Evolutionary conservation across 139 green algal genomes (phyloP), one percentile per base, ranked within the genome.

Genomic region (Ulvella scutata): DNA sequence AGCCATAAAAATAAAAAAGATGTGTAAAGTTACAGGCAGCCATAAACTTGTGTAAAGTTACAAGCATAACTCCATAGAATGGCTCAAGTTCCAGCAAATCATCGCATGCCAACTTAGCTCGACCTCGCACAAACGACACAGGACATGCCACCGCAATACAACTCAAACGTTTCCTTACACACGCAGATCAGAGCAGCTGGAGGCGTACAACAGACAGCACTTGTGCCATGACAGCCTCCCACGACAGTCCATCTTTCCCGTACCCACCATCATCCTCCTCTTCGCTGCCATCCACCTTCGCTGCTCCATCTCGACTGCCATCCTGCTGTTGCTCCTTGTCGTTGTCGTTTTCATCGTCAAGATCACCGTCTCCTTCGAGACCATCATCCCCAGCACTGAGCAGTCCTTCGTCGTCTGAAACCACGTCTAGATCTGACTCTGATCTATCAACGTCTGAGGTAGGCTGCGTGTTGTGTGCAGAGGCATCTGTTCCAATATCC

Each of bases 181-280:
- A 62, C 44, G 10, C 4, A 23, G 13, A 4, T 4, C 7, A 62
- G 40, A 34, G 10, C 26, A 23, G 43, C 43, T 4, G 43, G 44
- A 3, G 40, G 26, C 29, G 26, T 44, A 36, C 73, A 78, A 88
- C 44, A 4, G 7, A 23, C 9, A 62, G 85, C 76, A 96, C 74
- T 31, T 72, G 76, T 3, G 78, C 76, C 81, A 97, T 84, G 9
- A 97, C 89, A 4, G 90, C 90, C 81, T 97, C 91, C 90, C 90
- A 97, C 0, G 83, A 90, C 20, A 97, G 86, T 4, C 86, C 92
- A 2, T 76, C 81, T 0, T 91, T 86, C 23, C 88, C 88, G 59
- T 95, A 93, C 2, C 90, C 90, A 37, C 33, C 76, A 17, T 79
- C 59, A 2, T 81, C 82, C 2, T 87, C 84, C 61, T 77, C 76